Conservation (phyloP, 2,329 filamentous ascomycete species). For the Pseudopyricularia javanii region DNA sequence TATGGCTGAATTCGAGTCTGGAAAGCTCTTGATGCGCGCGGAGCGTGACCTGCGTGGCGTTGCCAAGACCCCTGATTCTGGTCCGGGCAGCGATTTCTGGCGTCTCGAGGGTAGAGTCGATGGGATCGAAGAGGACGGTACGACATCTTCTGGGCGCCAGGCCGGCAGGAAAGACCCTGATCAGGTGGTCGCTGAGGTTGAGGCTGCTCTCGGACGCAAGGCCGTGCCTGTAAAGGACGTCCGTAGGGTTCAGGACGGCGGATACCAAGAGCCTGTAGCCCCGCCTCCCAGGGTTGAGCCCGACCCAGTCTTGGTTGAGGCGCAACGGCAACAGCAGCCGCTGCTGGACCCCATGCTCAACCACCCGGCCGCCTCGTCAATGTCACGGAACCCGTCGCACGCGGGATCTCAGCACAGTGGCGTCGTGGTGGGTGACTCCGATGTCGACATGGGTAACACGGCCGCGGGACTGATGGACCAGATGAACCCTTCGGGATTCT, state of each 20-base stretch:
- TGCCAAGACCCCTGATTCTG: constrained; percentile 34
- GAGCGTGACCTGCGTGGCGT: constrained; percentile 62
- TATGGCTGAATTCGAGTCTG: constrained; percentile 62
- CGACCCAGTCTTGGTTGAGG: constrained; percentile 20
- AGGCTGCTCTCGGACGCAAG: constrained; percentile 55
- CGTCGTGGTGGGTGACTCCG: constrained; percentile 43
- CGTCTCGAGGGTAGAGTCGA: constrained; percentile 47
- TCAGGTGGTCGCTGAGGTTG: constrained; percentile 63
- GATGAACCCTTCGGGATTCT: constrained; percentile 47
- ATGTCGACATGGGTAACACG: constrained; percentile 53
- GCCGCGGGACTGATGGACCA: constrained; percentile 55
- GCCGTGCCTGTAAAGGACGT: constrained; percentile 53
- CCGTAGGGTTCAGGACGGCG: constrained; percentile 65
- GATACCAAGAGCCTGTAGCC: constrained; percentile 50
- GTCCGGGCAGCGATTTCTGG: constrained; percentile 48
- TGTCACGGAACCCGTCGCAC: constrained; percentile 42
- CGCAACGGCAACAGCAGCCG: constrained; percentile 14
- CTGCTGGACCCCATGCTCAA: constrained; percentile 8
- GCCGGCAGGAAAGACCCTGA: constrained; percentile 43
- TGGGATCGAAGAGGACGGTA: constrained; percentile 33
- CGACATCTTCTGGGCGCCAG: constrained; percentile 8
- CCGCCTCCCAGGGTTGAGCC: constrained; percentile 39
- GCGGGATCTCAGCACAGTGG: constrained; percentile 43
- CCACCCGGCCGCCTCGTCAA: constrained; percentile 10
- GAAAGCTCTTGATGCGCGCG: constrained; percentile 56